Conservation (phyloP, 345 rosid genomes). For the Sonneratia caseolaris region DNA sequence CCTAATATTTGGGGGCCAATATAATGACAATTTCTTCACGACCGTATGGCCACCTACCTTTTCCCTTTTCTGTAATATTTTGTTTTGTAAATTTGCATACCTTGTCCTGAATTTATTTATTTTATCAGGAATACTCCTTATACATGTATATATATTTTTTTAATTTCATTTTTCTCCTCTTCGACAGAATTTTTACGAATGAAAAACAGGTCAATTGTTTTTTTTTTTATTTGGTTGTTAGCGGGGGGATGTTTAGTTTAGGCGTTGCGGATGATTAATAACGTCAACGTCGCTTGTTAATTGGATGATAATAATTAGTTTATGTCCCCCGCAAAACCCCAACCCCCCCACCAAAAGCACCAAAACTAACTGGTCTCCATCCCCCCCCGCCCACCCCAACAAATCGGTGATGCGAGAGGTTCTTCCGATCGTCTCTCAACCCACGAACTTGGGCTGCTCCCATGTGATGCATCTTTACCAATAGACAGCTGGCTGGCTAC, state of each 20-base stretch:
- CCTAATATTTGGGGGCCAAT: no score
- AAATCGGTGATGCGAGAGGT: neutral
- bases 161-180: no score
- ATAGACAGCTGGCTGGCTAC: no score
- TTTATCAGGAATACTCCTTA: no score
- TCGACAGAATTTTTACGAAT: no score
- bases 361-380: neutral
- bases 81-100: no score
- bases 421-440: neutral
- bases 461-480: neutral
- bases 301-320: neutral
- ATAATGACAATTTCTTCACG: no score
- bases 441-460: neutral
- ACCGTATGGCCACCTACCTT: no score
- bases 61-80: no score
- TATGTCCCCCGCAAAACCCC: neutral
- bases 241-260: neutral
- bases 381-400: neutral
- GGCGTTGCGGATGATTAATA: neutral
- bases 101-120: no score
- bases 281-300: constrained; percentile 3
- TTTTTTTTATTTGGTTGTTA: neutral
- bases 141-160: no score
- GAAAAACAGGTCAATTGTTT: no score
- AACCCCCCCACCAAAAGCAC: constrained; percentile 1